Base-by-base conservation (phyloP, 495 filamentous ascomycete species). In the Annulohypoxylon bovei region DNA sequence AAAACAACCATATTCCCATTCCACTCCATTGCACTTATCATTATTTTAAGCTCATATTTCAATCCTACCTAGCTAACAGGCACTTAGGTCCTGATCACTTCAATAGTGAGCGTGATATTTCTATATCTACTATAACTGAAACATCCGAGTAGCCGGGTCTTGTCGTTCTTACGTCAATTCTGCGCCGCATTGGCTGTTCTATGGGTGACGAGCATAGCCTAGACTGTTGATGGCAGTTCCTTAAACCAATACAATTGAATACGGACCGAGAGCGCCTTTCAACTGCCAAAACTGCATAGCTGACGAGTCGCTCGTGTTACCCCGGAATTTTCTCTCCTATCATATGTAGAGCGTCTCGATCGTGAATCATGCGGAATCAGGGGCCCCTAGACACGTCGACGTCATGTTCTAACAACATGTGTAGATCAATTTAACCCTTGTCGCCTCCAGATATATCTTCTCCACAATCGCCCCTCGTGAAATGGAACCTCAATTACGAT, bases 151-250 rank as follows among this genome's bases (percentile, higher is more conserved):
- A 28, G 9, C 23, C 23, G 23, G 12, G 22, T n/a, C n/a, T 11
- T 50, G 22, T 28, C 14, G 46, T n/a, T n/a, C 2, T 50, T 50
- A 50, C 23, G 46, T 50, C 46, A 50, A n/a, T 28, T 0, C 12
- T 1, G 9, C 28, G 9, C 46, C 4, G 23, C 12, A n/a, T 28
- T 50, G 22, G 11, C n/a, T 23, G 46, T 7, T 37, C 14, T 6
- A 37, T 5, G 33, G 33, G 33, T 40, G 56, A 70, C 62, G 40
- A n/a, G 54, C 67, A 37, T 4, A 37, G 8, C 46, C 53, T 46
- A 56, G 37, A 47, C 67, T 60, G 6, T 65, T 60, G 62, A 65
- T 20, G 55, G 61, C 49, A 70, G 55, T 42, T 70, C 33, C 18
- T 58, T 60, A 54, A 32, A 42, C 39, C 22, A 20, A 70, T 70